A percentile compares a stretch with the other conserved stretches of the same genome.
Evolutionary conservation across 2,329 filamentous ascomycete genomes (phyloP).

Genomic region (Epichloe uncinata): DNA sequence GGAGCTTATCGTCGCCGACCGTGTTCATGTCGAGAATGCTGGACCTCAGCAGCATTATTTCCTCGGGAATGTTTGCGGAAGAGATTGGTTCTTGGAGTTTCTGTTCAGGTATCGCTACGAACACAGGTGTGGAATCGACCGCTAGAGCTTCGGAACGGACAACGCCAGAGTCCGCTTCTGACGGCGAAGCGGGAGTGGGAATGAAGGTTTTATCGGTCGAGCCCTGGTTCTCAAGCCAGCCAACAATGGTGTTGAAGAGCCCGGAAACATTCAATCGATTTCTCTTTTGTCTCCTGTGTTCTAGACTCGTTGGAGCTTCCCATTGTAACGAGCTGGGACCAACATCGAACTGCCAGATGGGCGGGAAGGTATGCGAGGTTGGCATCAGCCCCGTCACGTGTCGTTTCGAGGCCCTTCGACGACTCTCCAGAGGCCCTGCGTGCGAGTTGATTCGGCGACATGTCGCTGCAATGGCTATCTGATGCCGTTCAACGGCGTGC

Average conservation of each 20-base stretch:
- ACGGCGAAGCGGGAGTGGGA: conserved; percentile 1
- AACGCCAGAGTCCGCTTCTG: not conserved
- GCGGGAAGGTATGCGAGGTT: conserved; percentile 21
- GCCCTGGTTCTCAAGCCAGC: conserved; percentile 14
- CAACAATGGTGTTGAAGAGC: conserved; percentile 16
- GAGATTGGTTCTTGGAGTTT: not conserved
- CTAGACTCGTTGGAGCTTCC: conserved; percentile 30
- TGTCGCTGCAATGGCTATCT: conserved; percentile 9
- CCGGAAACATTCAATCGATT: conserved; percentile 8
- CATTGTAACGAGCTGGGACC: conserved; percentile 37
- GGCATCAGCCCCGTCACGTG: conserved; percentile 39
- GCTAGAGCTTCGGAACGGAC: conserved; percentile 5
- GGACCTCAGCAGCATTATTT: conserved; percentile 7
- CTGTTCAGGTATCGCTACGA: not conserved
- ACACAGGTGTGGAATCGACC: not conserved
- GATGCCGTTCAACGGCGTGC: conserved; percentile 19
- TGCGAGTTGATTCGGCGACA: conserved; percentile 26
- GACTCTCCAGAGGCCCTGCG: conserved; percentile 41
- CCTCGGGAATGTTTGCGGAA: conserved; percentile 4
- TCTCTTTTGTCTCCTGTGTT: conserved; percentile 14
- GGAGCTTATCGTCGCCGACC: conserved; percentile 3
- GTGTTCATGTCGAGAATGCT: conserved; percentile 4
- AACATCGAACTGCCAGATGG: conserved; percentile 34
- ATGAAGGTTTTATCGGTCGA: conserved; percentile 11
- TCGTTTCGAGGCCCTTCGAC: conserved; percentile 38